Evolutionary conservation across 1,139 yeast species (phyloP).

Genomic region (Suhomyces terraborum): DNA sequence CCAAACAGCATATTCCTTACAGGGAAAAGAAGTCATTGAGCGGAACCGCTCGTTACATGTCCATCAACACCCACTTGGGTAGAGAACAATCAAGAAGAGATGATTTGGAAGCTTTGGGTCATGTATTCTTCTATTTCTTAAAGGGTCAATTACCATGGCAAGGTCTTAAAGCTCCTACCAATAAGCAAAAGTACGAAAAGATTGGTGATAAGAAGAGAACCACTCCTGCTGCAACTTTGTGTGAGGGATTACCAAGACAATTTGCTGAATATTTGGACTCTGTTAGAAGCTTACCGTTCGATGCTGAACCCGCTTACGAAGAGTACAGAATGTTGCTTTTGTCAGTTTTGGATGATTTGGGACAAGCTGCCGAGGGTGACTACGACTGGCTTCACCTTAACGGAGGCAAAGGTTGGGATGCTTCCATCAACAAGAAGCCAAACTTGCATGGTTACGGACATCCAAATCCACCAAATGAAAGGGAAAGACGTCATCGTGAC

Average conservation of each 20-base stretch:
- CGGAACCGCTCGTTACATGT: slow-evolving; percentile 98
- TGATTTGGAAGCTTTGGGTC: slow-evolving; percentile 93
- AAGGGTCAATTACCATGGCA: slow-evolving; percentile 98
- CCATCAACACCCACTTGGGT: slow-evolving; percentile 95
- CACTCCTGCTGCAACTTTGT: slow-evolving; percentile 74
- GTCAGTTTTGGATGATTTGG: slow-evolving; percentile 68
- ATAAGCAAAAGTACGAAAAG: slow-evolving; percentile 93
- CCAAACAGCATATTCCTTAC: slow-evolving; percentile 94
- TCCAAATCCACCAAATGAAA: slow-evolving; percentile 48
- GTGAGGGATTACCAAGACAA: slow-evolving; percentile 83
- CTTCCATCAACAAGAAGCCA: slow-evolving; percentile 78
- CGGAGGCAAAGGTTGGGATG: slow-evolving; percentile 92
- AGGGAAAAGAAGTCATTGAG: slow-evolving; percentile 91
- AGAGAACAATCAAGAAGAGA: slow-evolving; percentile 95
- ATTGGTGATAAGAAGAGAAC: slow-evolving; percentile 94
- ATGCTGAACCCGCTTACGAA: slow-evolving; percentile 93
- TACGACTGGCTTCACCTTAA: slow-evolving; percentile 96
- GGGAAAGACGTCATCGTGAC: slow-evolving; percentile 42
- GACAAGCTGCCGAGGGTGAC: slow-evolving; percentile 78
- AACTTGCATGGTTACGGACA: slow-evolving; percentile 90
- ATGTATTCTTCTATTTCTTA: slow-evolving; percentile 89
- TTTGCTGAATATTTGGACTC: slow-evolving; percentile 83
- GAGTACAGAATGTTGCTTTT: slow-evolving; percentile 76
- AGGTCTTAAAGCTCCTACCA: slow-evolving; percentile 96
- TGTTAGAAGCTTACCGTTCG: slow-evolving; percentile 83